These are phyloP conservation scores for Striga hermonthica DNA, from an alignment of 305 asterid species.

Conservation along the genomic window DNA sequence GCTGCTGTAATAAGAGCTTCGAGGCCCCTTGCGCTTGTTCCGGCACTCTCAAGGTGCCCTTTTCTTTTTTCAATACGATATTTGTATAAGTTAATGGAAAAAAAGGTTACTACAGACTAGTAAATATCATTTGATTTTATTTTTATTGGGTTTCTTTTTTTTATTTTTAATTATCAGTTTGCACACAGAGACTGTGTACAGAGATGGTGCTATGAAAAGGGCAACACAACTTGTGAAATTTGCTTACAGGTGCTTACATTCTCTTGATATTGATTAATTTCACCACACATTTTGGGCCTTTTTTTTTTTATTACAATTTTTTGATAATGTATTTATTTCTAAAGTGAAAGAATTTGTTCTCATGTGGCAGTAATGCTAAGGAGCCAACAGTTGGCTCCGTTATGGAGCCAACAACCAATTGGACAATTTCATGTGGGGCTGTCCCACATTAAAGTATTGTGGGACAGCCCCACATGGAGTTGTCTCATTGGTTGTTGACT, in stretches of 20 bases:
- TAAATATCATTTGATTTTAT: background rate
- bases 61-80: background rate
- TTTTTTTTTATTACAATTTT: background rate
- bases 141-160: background rate
- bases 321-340: background rate
- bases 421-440: too few species aligned
- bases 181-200: conserved; percentile 95
- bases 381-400: too few species aligned
- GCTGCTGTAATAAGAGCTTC: conserved; percentile 48
- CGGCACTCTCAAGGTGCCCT: conserved; percentile 76
- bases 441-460: too few species aligned
- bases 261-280: conserved; percentile 4
- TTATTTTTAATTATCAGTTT: conserved; percentile 41
- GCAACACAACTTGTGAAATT: conserved; percentile 81
- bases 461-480: too few species aligned
- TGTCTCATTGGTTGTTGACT: too few species aligned
- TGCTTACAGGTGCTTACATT: conserved; percentile 66
- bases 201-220: conserved; percentile 96
- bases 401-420: too few species aligned
- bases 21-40: conserved; percentile 92
- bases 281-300: conserved; percentile 1
- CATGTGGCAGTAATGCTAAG: too few species aligned
- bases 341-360: background rate
- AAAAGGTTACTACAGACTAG: background rate
- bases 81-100: background rate